Percentiles rank a stretch among this genome's conserved stretches.
Conservation (phyloP, 2,329 filamentous ascomycete genomes). For the Mycogone perniciosa region DNA sequence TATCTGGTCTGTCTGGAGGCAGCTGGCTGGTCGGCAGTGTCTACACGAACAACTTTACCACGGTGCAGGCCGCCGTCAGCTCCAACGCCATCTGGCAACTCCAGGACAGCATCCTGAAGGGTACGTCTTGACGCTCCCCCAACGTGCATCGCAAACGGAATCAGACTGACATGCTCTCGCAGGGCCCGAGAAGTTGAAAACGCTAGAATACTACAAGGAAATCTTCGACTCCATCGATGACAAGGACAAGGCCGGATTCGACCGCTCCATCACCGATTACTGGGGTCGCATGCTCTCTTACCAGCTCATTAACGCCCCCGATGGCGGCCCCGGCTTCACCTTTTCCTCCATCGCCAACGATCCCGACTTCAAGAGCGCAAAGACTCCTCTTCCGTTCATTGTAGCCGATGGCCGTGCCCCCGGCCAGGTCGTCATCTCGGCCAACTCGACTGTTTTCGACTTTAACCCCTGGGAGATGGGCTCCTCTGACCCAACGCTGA, state of each 20-base stretch:
- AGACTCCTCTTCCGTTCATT: slow-evolving; percentile 43
- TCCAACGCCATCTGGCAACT: slow-evolving; percentile 36
- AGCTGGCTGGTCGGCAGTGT: slow-evolving; percentile 81
- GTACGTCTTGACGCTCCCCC: slow-evolving; percentile 14
- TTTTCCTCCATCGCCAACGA: slow-evolving; percentile 62
- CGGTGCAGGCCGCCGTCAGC: slow-evolving; percentile 36
- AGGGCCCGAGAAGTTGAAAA: slow-evolving; percentile 31
- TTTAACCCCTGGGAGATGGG: slow-evolving; percentile 63
- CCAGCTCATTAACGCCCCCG: slow-evolving; percentile 70
- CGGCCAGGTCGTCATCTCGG: slow-evolving; percentile 35
- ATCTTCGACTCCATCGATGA: slow-evolving; percentile 29
- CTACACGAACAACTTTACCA: slow-evolving; percentile 77
- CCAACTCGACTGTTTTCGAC: slow-evolving; percentile 58
- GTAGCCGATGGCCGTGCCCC: slow-evolving; percentile 43
- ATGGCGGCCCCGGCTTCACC: slow-evolving; percentile 71
- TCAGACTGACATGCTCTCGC: not conserved
- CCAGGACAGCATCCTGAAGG: slow-evolving; percentile 35
- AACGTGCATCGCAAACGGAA: not conserved
- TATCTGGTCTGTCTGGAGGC: slow-evolving; percentile 75
- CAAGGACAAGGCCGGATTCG: slow-evolving; percentile 37
- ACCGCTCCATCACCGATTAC: slow-evolving; percentile 74
- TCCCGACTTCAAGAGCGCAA: slow-evolving; percentile 35
- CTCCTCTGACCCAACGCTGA: slow-evolving; percentile 53
- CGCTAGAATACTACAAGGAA: slow-evolving; percentile 34
- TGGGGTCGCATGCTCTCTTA: slow-evolving; percentile 84